Conservation (phyloP, 176 grass and related monocot species). For the Musa schizocarpa region DNA sequence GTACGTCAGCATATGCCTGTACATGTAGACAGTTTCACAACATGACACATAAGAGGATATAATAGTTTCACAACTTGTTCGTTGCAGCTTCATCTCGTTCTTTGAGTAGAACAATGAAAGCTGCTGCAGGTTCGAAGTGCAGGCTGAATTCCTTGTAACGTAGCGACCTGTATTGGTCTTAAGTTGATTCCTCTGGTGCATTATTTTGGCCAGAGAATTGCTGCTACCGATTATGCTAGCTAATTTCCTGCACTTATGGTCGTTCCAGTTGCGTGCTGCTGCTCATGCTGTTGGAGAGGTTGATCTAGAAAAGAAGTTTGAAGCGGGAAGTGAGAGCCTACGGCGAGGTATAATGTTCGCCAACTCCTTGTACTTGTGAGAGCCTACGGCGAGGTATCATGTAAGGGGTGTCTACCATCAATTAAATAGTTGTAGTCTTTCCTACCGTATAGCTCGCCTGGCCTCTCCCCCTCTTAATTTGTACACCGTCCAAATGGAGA, state of each 20-base stretch:
- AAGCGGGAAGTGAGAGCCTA: conserved; percentile 61
- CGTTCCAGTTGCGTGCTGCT: conserved; percentile 65
- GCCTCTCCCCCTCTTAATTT: not conserved
- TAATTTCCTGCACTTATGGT: not conserved
- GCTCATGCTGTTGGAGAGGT: conserved; percentile 70
- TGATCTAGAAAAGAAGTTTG: conserved; percentile 66
- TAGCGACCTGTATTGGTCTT: conserved; percentile 3
- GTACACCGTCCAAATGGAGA: too few relatives aligned
- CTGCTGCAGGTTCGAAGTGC: too few relatives aligned
- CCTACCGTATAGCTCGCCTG: too few relatives aligned
- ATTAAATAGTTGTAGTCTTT: too few relatives aligned
- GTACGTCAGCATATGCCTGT: too few relatives aligned
- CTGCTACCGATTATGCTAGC: too few relatives aligned
- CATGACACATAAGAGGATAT: too few relatives aligned
- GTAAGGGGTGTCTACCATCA: not conserved
- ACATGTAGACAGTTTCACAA: too few relatives aligned
- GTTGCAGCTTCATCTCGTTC: too few relatives aligned
- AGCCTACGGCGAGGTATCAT: conserved; percentile 48
- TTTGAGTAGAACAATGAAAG: too few relatives aligned
- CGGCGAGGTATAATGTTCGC: conserved; percentile 93
- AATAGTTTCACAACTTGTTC: too few relatives aligned
- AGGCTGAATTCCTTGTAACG: not conserved
- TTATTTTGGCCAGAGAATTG: not conserved
- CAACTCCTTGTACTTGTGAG: conserved; percentile 85
- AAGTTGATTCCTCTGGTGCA: not conserved